These are phyloP conservation scores for Candida dubliniensis DNA, from an alignment of 1,139 yeast species.

Conservation along the genomic window DNA sequence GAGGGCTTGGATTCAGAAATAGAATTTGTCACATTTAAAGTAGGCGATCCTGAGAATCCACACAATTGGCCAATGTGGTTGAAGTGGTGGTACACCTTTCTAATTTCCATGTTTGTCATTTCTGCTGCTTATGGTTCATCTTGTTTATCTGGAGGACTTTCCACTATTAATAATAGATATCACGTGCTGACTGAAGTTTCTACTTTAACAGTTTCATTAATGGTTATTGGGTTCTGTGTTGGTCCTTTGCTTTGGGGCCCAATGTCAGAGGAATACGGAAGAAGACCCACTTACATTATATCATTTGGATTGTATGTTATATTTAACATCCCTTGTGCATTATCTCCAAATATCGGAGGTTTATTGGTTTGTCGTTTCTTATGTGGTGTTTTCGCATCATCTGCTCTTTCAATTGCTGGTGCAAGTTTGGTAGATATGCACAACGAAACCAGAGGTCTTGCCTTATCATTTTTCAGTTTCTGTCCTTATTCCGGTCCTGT, in stretches of 20 bases:
- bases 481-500: conserved; percentile 95
- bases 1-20: conserved; percentile 57
- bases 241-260: conserved; percentile 95
- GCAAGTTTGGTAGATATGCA: conserved; percentile 89
- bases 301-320: conserved; percentile 73
- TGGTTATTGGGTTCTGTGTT: conserved; percentile 85
- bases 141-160: conserved; percentile 82
- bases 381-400: conserved; percentile 83
- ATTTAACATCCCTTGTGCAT: conserved; percentile 87
- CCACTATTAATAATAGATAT: conserved; percentile 60
- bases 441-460: conserved; percentile 77
- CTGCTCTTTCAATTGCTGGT: conserved; percentile 84
- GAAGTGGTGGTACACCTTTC: conserved; percentile 69
- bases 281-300: conserved; percentile 79
- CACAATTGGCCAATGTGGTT: conserved; percentile 66
- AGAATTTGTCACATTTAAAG: conserved; percentile 77
- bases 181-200: conserved; percentile 77
- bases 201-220: conserved; percentile 73
- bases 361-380: conserved; percentile 77
- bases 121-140: conserved; percentile 91
- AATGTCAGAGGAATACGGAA: conserved; percentile 78
- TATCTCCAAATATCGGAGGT: conserved; percentile 81
- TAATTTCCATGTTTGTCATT: conserved; percentile 68
- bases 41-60: conserved; percentile 83
- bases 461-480: conserved; percentile 87